Evolutionary conservation across 306 rosid species (phyloP).

Genomic region (Ormosia emarginata): DNA sequence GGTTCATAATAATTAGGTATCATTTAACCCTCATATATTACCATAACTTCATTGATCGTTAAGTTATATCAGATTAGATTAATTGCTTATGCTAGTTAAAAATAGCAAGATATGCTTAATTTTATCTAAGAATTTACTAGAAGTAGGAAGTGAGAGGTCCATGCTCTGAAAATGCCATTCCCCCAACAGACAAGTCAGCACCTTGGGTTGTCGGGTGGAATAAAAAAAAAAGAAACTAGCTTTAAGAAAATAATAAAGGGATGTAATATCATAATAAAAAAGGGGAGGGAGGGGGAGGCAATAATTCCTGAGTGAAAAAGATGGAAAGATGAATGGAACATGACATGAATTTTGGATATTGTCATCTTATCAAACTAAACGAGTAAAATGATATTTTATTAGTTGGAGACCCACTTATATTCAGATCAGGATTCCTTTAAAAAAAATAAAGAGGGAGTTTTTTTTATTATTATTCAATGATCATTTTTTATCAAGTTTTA

Average conservation of each 20-base stretch:
- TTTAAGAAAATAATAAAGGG: not conserved
- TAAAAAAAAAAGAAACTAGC: not conserved
- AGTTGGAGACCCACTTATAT: not conserved
- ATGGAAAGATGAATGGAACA: conserved; percentile 13
- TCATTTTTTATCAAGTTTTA: too few relatives aligned
- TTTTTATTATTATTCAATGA: too few relatives aligned
- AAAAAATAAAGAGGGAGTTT: too few relatives aligned
- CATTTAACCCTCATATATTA: not conserved
- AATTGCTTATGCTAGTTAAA: not conserved
- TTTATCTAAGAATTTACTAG: not conserved
- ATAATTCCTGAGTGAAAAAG: conserved; percentile 27
- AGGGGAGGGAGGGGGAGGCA: conserved; percentile 11
- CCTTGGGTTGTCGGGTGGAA: not conserved
- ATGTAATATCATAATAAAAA: conserved; percentile 6
- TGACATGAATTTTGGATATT: conserved; percentile 36
- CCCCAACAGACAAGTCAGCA: conserved; percentile 17
- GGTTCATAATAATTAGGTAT: not conserved
- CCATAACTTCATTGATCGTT: not conserved
- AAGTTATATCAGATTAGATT: not conserved
- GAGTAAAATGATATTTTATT: not conserved
- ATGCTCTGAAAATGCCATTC: not conserved
- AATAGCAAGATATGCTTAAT: not conserved
- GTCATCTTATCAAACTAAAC: conserved; percentile 2
- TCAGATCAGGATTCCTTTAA: too few relatives aligned
- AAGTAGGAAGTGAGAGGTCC: not conserved